Base-by-base conservation (phyloP, 2,329 filamentous ascomycete genomes). In the Ilyonectria robusta region DNA sequence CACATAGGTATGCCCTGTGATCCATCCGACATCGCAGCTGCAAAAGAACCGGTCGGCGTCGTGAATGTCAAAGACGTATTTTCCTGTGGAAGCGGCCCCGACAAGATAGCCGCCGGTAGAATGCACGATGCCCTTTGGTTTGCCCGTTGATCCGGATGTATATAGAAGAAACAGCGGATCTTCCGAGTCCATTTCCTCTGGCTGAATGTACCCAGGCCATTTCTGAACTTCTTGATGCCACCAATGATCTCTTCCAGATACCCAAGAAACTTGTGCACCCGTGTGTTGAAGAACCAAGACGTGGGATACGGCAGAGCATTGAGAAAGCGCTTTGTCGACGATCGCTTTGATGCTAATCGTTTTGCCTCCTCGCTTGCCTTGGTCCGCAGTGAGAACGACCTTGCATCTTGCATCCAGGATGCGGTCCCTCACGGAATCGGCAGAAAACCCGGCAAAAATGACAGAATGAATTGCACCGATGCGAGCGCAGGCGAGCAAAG, bases 1-100 rank as follows among this genome's bases (percentile, higher is more conserved):
- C 55, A 97, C 94, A 75, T 98, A 98, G 23, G 95, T 97, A 82
- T 98, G 95, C 15, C 95, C 95, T 21, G 95, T 98, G 79, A 98
- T 97, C 95, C 95, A 98, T 70, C 95, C 95, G 50, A 98, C 94
- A 77, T 98, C 95, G 79, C 95, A 95, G 79, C 94, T 95, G 75
- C 95, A 98, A 87, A 97, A 97, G 86, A 94, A 97, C 65, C 88
- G 88, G 80, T 98, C 95, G 56, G 91, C 88, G 71, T 94, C 91
- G 78, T 98, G 95, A 68, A 98, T 95, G 80, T 98, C 95, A 78
- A 98, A 98, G 60, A 97, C 94, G 80, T 98, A 97, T 83, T 98
- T 98, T 80, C 94, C 94, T 4, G 95, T 98, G 69, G 91, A 87
- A 4, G 95, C 94, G 42, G 94, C 94, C 58, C 95, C 95, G 9